phyloP scores from a whole-genome alignment of 31 red algal species.

The Porphyra umbilicalis region DNA sequence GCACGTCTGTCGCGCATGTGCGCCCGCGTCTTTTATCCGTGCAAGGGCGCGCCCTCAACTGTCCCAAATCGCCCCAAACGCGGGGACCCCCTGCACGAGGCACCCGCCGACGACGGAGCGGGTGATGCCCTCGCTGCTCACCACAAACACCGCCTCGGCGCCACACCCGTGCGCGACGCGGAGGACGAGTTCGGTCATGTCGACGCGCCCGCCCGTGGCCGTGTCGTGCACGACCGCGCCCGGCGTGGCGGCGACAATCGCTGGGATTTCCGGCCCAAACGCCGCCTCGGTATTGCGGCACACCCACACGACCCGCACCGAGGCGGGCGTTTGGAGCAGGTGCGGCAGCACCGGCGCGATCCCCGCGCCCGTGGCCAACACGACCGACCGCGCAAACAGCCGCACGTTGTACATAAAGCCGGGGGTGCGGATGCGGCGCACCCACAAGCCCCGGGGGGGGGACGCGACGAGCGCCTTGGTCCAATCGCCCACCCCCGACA shows the following conservation, averaged over 20 bases:
- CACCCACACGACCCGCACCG: background rate
- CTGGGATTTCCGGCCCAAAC: background rate
- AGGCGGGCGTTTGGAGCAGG: background rate
- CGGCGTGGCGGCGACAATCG: background rate
- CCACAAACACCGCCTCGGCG: background rate
- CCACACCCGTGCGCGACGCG: background rate
- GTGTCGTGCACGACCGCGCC: background rate
- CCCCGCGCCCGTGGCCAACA: background rate
- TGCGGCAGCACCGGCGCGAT: background rate
- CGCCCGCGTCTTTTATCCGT: background rate
- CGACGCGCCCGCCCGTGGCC: background rate
- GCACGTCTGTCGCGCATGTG: background rate
- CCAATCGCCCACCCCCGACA: background rate
- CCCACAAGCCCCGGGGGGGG: background rate
- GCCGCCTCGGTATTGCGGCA: background rate
- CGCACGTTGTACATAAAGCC: background rate
- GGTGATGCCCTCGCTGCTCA: background rate
- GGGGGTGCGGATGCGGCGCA: background rate
- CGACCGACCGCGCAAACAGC: background rate
- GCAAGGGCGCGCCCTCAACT: background rate
- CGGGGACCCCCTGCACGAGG: background rate
- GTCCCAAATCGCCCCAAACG: background rate
- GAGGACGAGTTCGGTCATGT: background rate
- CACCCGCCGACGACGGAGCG: background rate
- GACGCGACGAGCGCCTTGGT: background rate